Evolutionary conservation across 768 basidiomycete species (phyloP), one percentile per base, ranked within the genome.

Genomic region (Suillus variegatus): DNA sequence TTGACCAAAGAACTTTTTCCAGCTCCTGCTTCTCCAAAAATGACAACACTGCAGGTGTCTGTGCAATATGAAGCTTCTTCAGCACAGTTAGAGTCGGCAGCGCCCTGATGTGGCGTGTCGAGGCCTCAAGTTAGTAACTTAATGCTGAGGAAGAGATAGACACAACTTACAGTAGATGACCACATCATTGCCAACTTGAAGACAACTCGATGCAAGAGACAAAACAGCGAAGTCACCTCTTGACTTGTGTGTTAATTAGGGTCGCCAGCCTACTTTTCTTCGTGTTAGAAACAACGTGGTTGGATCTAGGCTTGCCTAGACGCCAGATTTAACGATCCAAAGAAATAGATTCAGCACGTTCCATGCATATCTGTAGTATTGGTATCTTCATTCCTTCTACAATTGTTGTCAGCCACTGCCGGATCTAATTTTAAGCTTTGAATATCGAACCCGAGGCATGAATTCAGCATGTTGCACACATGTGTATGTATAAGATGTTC

Each of bases 1-100:
- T 83, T 84, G 62, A 84, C 62, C 22, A 82, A 67, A 1, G 80
- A 81, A 65, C 83, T 84, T 63, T 83, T 84, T 38, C 78, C 78
- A 44, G 73, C 65, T 43, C 82, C 82, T 10, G 74, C 71, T 67
- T 83, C 81, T n/a, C 82, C 82, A 65, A 83, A 84, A n/a, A 82
- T 46, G 55, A 83, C 62, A 60, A 82, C 70, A 65, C 82, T 83
- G 55, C 63, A 62, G 36, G 44, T 66, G 4, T 66, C 63, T 20
- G 49, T 51, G 14, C 49, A 14, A 51, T 7, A 51, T 14, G 28
- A 43, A 32, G 57, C 35, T 43, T 60, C 64, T 35, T 25, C 60
- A 5, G 16, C 52, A 32, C 14, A 3, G 49, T 25, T 25, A 4
- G 49, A 25, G 25, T 13, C 25, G 47, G 47, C 12, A 13, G 49